Base-by-base conservation (phyloP, 139 green algal species). In the Haematococcus lacustris region DNA sequence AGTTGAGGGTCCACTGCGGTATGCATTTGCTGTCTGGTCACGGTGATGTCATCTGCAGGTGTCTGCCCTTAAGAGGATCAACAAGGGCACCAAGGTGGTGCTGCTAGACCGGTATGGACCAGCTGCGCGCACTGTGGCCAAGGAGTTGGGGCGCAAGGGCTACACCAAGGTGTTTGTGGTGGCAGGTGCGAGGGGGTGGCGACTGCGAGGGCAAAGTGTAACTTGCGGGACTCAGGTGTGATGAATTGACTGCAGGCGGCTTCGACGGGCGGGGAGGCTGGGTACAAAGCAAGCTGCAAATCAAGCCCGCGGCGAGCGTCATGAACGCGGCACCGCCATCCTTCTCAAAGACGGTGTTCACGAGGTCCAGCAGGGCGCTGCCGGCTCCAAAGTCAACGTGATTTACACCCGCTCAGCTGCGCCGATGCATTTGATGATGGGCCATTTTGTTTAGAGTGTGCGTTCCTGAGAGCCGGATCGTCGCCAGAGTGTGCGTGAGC, bases 81-180 rank as follows among this genome's bases (percentile, higher is more conserved):
- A 35, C 76, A 86, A 86, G 57, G 74, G 85, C 72, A 83, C 71
- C 71, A 88, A 80, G 51, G 53, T 97, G 13, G 73, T 93, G 64
- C 73, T 97, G 41, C 74, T 97, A 72, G 91, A 97, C 87, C 77
- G 77, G n/a, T 87, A 82, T 51, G 91, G 90, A 53, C 59, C 72
- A 53, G 37, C 38, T 13, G 78, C 88, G 51, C 88, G 87, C 73
- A 69, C 71, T 32, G 86, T 97, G 4, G 91, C 91, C 1, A 84
- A 78, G 53, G 84, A 90, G 74, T 79, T 97, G 66, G 68, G 68
- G 2, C 69, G 65, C 32, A 82, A 80, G 35, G 91, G 91, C 47
- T 96, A 91, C 74, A 74, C 75, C 17, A 85, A 83, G 28, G 83
- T 90, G 51, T 86, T 66, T 51, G 79, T 79, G 23, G 67, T 86